phyloP scores from a whole-genome alignment of 805 yeast genomes.

The Saturnispora sekii region DNA sequence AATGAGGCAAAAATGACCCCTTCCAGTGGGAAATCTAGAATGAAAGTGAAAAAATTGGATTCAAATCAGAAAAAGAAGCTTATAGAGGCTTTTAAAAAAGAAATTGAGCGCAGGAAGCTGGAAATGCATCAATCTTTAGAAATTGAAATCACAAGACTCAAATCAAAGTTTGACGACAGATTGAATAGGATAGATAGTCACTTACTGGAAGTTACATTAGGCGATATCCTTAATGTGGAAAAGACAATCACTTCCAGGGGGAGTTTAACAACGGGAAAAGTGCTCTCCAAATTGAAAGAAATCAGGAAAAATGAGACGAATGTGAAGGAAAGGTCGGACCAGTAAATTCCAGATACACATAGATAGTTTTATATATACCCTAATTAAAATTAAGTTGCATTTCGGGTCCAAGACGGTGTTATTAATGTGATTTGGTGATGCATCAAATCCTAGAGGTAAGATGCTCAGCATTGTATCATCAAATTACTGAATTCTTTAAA shows the following conservation, averaged over 20 bases:
- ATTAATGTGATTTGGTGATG: too few relatives aligned
- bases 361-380: too few relatives aligned
- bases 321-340: too few relatives aligned
- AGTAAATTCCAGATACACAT: too few relatives aligned
- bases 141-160: constrained; percentile 21
- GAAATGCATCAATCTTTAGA: constrained; percentile 14
- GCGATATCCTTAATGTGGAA: constrained; percentile 36
- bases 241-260: constrained; percentile 27
- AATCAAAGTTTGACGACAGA: constrained; percentile 30
- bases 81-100: constrained; percentile 22
- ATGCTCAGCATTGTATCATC: too few relatives aligned
- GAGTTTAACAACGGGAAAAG: constrained; percentile 19
- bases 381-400: too few relatives aligned
- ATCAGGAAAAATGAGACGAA: neutral
- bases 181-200: constrained; percentile 38
- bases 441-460: too few relatives aligned
- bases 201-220: constrained; percentile 39
- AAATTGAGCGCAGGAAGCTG: constrained; percentile 13
- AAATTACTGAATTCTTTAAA: too few relatives aligned
- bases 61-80: constrained; percentile 30
- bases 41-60: constrained; percentile 16
- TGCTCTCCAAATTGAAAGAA: constrained; percentile 22
- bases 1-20: neutral
- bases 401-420: too few relatives aligned
- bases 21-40: neutral